Conservation (phyloP, 1,284 basidiomycete species). For the Ustilago trichophora region DNA sequence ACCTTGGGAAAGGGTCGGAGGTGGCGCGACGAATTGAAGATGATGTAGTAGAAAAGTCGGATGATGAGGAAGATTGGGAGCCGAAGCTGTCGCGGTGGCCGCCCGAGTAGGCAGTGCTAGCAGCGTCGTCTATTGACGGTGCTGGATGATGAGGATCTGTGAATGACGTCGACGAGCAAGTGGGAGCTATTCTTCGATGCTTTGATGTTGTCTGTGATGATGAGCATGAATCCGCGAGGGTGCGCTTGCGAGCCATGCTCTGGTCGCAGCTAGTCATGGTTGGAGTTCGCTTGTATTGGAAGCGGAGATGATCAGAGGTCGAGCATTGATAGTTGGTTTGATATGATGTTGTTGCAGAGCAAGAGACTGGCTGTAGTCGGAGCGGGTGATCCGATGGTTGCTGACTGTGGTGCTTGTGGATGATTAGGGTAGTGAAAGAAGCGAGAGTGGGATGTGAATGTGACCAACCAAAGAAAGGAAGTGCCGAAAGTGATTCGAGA, state of each 20-base stretch:
- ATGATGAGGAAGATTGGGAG: neutral
- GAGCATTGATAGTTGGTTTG: slow-evolving; percentile 13
- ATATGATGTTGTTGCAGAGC: too few relatives aligned
- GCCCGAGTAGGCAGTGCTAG: neutral
- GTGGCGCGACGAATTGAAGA: too few relatives aligned
- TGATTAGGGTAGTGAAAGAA: too few relatives aligned
- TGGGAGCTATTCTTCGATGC: slow-evolving; percentile 4
- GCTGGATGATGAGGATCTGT: neutral
- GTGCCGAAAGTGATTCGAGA: too few relatives aligned
- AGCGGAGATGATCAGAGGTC: neutral
- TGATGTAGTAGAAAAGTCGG: neutral
- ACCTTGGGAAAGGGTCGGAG: slow-evolving; percentile 16
- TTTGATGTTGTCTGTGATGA: slow-evolving; percentile 7
- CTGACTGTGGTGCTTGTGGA: too few relatives aligned
- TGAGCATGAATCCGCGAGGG: slow-evolving; percentile 4
- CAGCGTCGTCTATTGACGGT: neutral
- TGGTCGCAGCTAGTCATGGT: neutral
- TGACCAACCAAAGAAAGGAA: too few relatives aligned
- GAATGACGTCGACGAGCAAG: too few relatives aligned
- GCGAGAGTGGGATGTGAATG: too few relatives aligned
- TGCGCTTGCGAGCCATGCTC: slow-evolving; percentile 17
- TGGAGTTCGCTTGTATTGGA: too few relatives aligned
- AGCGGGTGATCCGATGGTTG: too few relatives aligned
- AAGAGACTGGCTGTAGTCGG: too few relatives aligned
- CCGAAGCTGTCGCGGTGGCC: neutral